A percentile compares a stretch with the other conserved stretches of the same genome.
Evolutionary conservation across 148 eudicot genomes (phyloP).

Genomic region (Pouteria glomerata): DNA sequence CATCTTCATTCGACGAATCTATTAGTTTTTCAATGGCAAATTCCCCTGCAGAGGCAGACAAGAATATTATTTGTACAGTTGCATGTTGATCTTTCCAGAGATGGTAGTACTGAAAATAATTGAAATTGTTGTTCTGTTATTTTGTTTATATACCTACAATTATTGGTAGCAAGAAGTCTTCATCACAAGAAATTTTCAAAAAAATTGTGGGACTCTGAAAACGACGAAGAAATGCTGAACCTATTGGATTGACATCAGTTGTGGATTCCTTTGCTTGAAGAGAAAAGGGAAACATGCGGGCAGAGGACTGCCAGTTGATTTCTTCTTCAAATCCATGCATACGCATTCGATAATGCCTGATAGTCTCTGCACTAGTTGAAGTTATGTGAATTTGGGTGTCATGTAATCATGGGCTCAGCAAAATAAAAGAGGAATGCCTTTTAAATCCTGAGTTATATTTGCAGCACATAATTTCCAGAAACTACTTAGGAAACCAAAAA

Average conservation of each 20-base stretch:
- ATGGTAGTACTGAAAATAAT: constrained; percentile 12
- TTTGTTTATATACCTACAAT: constrained; percentile 84
- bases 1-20: constrained; percentile 48
- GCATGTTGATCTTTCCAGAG: not conserved
- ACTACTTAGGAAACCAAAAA: not conserved
- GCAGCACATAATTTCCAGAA: not conserved
- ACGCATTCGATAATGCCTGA: constrained; percentile 50
- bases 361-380: constrained; percentile 52
- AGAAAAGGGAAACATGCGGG: constrained; percentile 28
- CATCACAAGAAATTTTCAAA: constrained; percentile 77
- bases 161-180: constrained; percentile 67
- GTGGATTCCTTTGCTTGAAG: constrained; percentile 29
- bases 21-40: constrained; percentile 61
- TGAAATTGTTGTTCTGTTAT: no score
- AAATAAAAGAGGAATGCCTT: constrained; percentile 1
- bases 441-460: not conserved
- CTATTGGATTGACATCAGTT: constrained; percentile 34
- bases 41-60: constrained; percentile 49
- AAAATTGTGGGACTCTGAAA: constrained; percentile 69
- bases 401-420: not conserved
- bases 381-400: not conserved
- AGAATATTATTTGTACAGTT: not conserved
- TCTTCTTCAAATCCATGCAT: constrained; percentile 57
- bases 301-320: constrained; percentile 28
- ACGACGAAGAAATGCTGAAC: constrained; percentile 49